These are phyloP conservation scores for Fraxinus floribunda DNA, from an alignment of 305 asterid genomes.

Conservation along the genomic window DNA sequence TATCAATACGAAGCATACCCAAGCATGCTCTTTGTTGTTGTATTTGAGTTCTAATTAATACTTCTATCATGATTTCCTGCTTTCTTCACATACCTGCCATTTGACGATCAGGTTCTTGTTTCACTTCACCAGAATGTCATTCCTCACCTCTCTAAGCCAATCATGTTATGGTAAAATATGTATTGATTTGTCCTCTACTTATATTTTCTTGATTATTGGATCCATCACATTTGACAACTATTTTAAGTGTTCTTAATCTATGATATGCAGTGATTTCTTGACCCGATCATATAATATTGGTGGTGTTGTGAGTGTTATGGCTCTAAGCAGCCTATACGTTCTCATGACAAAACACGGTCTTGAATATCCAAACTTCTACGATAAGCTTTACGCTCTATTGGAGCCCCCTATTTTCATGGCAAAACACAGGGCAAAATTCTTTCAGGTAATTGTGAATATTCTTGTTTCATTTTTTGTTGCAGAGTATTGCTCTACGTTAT, in stretches of 20 bases:
- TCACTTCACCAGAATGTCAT: constrained; percentile 72
- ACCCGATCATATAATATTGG: constrained; percentile 90
- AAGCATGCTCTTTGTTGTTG: background rate
- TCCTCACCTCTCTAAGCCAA: constrained; percentile 77
- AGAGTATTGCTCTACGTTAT: background rate
- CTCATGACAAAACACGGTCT: constrained; percentile 95
- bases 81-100: constrained; percentile 16
- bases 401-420: constrained; percentile 89
- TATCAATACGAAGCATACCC: background rate
- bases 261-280: constrained; percentile 83
- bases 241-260: constrained; percentile 12
- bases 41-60: background rate
- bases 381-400: constrained; percentile 78
- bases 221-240: constrained; percentile 13
- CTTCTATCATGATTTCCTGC: constrained; percentile 8
- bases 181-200: constrained; percentile 13
- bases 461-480: background rate
- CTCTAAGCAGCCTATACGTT: constrained; percentile 81
- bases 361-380: constrained; percentile 87
- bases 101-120: constrained; percentile 65
- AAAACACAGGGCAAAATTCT: constrained; percentile 81
- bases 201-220: constrained; percentile 15
- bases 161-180: constrained; percentile 65
- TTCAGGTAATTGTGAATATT: constrained; percentile 49
- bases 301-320: constrained; percentile 95